Conservation (phyloP, 306 rosid species). For the Canavalia ensiformis region DNA sequence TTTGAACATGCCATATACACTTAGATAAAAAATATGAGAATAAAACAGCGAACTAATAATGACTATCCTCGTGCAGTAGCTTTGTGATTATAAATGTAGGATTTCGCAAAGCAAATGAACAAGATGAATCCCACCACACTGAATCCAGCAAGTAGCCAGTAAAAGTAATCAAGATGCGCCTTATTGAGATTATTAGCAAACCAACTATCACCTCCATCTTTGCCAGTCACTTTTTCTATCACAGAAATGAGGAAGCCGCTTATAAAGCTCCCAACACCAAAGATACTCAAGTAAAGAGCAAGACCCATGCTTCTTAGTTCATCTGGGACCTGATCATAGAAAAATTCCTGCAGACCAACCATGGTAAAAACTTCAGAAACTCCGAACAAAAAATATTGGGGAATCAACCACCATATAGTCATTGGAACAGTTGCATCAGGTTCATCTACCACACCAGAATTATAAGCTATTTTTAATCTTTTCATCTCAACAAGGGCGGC, state of each 20-base stretch:
- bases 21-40: too few species aligned
- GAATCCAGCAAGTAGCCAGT: constrained; percentile 68
- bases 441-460: constrained; percentile 60
- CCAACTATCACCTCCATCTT: constrained; percentile 61
- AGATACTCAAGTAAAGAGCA: constrained; percentile 67
- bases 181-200: constrained; percentile 67
- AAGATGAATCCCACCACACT: constrained; percentile 47
- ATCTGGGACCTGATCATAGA: constrained; percentile 77
- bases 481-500: constrained; percentile 71
- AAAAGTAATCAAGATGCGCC: constrained; percentile 80
- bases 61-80: neutral
- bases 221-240: constrained; percentile 52
- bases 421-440: constrained; percentile 68
- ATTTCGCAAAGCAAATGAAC: constrained; percentile 41
- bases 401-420: constrained; percentile 83
- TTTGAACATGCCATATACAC: too few species aligned
- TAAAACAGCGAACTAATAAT: too few species aligned
- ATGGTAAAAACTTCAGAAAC: constrained; percentile 67
- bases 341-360: constrained; percentile 87
- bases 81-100: constrained; percentile 35
- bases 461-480: constrained; percentile 69
- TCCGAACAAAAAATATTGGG: constrained; percentile 70
- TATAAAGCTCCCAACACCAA: constrained; percentile 73
- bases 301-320: constrained; percentile 79
- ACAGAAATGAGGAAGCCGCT: constrained; percentile 72